A percentile compares a stretch with the other conserved stretches of the same genome.
Conservation (phyloP, 805 yeast genomes). For the Alloascoidea africana region DNA sequence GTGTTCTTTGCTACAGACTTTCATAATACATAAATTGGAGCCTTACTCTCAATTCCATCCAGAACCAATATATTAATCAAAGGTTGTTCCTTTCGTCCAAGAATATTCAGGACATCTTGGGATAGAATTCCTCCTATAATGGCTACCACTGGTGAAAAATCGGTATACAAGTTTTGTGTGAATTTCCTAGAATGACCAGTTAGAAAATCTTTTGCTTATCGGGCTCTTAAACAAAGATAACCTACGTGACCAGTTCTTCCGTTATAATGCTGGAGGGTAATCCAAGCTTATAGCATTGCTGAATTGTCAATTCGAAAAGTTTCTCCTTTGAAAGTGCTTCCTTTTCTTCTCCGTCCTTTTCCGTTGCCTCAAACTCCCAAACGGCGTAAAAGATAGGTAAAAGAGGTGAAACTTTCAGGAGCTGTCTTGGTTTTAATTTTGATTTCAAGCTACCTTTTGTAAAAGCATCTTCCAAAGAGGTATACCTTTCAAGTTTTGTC, state of each 20-base stretch:
- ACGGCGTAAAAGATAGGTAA: slow-evolving; percentile 46
- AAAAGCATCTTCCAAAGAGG: slow-evolving; percentile 19
- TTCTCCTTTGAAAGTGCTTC: slow-evolving; percentile 12
- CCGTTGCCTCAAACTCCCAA: slow-evolving; percentile 23
- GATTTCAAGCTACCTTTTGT: slow-evolving; percentile 9
- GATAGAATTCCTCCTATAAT: slow-evolving; percentile 81
- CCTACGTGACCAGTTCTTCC: slow-evolving; percentile 22
- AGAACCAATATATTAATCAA: slow-evolving; percentile 66
- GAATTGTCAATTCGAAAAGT: slow-evolving; percentile 17
- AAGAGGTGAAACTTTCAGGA: slow-evolving; percentile 32
- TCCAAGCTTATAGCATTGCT: slow-evolving; percentile 16
- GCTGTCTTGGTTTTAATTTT: slow-evolving; percentile 18
- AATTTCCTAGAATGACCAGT: slow-evolving; percentile 11
- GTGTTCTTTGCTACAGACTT: too few species aligned
- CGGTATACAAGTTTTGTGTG: slow-evolving; percentile 27
- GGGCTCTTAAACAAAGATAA: slow-evolving; percentile 23
- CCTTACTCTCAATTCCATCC: slow-evolving; percentile 55
- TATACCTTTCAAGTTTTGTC: slow-evolving; percentile 22
- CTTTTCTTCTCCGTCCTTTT: slow-evolving; percentile 10
- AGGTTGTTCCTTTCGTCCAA: slow-evolving; percentile 66
- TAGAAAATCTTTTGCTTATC: too few species aligned
- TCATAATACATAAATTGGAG: slow-evolving; percentile 59
- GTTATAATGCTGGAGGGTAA: slow-evolving; percentile 30
- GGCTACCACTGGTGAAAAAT: slow-evolving; percentile 74
- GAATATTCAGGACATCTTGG: slow-evolving; percentile 76